A percentile compares a stretch with the other conserved stretches of the same genome.
phyloP scores from a whole-genome alignment of 352 stramenopile genomes.

The Pythium phragmitis region DNA sequence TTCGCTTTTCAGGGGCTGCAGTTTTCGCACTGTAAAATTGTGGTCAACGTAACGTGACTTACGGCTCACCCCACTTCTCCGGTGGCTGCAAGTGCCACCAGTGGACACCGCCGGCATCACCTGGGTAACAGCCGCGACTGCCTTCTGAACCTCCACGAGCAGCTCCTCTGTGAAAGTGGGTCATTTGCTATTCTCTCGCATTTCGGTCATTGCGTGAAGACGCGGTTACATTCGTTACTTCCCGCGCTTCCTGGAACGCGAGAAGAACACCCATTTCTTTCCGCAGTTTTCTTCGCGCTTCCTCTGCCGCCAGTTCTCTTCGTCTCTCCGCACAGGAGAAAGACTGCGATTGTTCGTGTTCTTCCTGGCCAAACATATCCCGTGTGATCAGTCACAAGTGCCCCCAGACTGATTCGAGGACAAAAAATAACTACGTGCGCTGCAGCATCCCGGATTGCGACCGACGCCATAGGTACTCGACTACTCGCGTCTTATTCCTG shows the following conservation, averaged over 20 bases:
- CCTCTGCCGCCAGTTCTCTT: neutral
- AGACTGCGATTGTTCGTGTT: neutral
- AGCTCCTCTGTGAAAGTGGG: neutral
- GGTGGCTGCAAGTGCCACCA: neutral
- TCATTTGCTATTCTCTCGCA: neutral
- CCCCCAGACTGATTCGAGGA: too few species aligned
- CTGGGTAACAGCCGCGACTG: too few species aligned
- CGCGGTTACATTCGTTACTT: conserved; percentile 11
- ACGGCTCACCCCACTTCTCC: neutral
- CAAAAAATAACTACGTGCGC: too few species aligned
- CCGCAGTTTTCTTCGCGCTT: neutral
- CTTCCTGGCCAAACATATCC: neutral
- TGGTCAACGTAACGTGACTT: conserved; percentile 9
- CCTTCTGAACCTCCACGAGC: too few species aligned
- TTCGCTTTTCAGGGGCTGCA: neutral
- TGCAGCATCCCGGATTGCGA: too few species aligned
- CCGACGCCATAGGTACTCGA: too few species aligned
- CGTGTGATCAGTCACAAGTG: too few species aligned
- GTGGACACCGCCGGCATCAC: neutral
- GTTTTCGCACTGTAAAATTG: neutral
- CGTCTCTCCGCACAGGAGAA: neutral
- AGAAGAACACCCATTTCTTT: conserved; percentile 21
- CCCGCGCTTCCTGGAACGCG: conserved; percentile 15
- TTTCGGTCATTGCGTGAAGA: too few species aligned
- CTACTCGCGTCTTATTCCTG: too few species aligned